Base-by-base conservation (phyloP, 2,329 filamentous ascomycete species). In the Neonectria neomacrospora region DNA sequence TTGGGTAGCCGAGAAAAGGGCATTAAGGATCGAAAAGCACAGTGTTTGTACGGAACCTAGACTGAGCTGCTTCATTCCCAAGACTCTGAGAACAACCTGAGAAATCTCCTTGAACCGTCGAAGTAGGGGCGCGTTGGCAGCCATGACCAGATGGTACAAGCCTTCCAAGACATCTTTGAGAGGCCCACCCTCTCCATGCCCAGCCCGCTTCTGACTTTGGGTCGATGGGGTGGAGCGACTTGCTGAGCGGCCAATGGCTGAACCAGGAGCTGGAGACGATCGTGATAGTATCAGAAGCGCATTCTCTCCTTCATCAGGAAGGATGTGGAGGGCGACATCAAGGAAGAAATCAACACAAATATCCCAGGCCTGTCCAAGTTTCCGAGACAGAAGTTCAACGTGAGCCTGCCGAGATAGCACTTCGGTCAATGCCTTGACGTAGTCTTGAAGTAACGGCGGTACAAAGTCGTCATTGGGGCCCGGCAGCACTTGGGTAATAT, bases 11-110 rank as follows among this genome's bases (percentile, higher is more conserved):
- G 84, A 80, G 52, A 97, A 81, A 6, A 97, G 77, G 53, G 83
- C 81, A 78, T 97, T 96, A 72, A 97, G 82, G 45, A 90, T 85
- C 45, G 88, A 88, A 74, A 98, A 93, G 16, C 91, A 90, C 59
- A 90, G 80, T 72, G 91, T 90, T 70, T 94, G 91, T 54, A 89
- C 80, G 69, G 86, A 86, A 48, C 88, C 87, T 44, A 89, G 81
- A 67, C 84, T 87, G 48, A 86, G 81, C 26, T 83, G 80, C 37
- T 85, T 85, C 53, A 86, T 81, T 50, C 84, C 83, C 66, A 97
- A 80, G 63, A 92, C 87, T 39, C 85, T 83, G 20, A 91, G 72
- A 23, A 90, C 80, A 3, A 83, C 79, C 42, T 80, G 77, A 9
- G 90, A 79, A 54, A 94, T 81, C 41, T 81, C 80, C 62, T 86